These are phyloP conservation scores for Lactarius trivialis DNA, from an alignment of 768 basidiomycete genomes.

Conservation along the genomic window DNA sequence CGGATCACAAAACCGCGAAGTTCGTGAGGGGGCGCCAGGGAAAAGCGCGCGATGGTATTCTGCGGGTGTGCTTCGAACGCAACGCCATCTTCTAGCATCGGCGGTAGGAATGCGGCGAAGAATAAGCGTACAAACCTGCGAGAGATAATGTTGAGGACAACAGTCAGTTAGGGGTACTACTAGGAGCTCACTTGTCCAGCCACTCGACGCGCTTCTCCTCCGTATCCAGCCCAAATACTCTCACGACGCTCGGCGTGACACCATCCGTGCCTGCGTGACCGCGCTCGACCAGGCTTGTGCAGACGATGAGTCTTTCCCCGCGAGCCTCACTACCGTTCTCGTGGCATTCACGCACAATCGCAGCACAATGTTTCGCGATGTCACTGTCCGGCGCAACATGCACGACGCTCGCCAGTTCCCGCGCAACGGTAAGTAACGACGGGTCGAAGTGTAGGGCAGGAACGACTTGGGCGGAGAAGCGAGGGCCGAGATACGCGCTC, in stretches of 20 bases:
- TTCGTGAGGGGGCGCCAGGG: slow-evolving; percentile 38
- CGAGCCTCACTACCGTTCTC: slow-evolving; percentile 36
- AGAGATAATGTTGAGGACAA: neutral
- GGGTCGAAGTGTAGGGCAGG: slow-evolving; percentile 43
- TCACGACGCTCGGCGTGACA: slow-evolving; percentile 41
- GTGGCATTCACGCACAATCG: slow-evolving; percentile 44
- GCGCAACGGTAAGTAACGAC: slow-evolving; percentile 46
- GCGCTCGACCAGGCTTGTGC: slow-evolving; percentile 49
- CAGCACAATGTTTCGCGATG: slow-evolving; percentile 48
- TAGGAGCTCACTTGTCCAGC: slow-evolving; percentile 40
- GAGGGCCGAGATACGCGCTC: slow-evolving; percentile 49
- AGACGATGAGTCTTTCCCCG: slow-evolving; percentile 48
- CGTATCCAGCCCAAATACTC: slow-evolving; percentile 45
- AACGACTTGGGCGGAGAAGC: slow-evolving; percentile 48
- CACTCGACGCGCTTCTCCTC: slow-evolving; percentile 44
- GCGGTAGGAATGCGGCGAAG: slow-evolving; percentile 49
- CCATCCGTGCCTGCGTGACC: slow-evolving; percentile 44
- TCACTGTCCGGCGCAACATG: slow-evolving; percentile 42
- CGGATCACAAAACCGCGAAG: slow-evolving; percentile 50
- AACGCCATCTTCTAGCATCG: slow-evolving; percentile 48
- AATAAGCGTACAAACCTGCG: slow-evolving; percentile 43
- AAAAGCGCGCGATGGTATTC: slow-evolving; percentile 52
- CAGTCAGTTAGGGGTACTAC: neutral
- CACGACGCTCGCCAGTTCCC: slow-evolving; percentile 49
- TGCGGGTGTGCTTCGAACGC: slow-evolving; percentile 57